These are phyloP conservation scores for Musa troglodytarum DNA, from an alignment of 176 grass and related monocot species.

Conservation along the genomic window DNA sequence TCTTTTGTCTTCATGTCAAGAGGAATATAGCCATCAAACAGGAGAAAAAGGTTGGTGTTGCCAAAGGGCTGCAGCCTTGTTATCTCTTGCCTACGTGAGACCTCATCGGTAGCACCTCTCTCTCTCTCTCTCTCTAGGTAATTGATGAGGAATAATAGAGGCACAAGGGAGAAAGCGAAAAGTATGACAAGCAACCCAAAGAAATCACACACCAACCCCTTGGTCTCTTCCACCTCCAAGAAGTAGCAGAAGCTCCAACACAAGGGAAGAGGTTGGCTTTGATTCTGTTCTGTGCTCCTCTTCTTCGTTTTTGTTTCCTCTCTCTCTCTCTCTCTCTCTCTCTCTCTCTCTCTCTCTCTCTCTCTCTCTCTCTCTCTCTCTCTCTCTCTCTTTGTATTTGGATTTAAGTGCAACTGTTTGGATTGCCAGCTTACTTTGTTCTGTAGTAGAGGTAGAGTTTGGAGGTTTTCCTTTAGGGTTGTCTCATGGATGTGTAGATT, in stretches of 20 bases:
- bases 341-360: neutral
- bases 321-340: neutral
- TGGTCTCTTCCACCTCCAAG: neutral
- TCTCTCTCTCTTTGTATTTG: neutral
- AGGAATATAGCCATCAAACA: neutral
- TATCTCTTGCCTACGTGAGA: neutral
- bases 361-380: neutral
- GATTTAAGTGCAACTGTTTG: slow-evolving; percentile 2
- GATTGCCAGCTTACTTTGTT: slow-evolving; percentile 1
- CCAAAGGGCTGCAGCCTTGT: neutral
- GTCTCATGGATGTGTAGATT: neutral
- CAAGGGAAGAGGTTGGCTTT: neutral
- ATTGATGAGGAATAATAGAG: neutral
- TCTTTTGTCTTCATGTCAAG: neutral
- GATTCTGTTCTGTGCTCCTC: neutral
- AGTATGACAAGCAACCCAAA: slow-evolving; percentile 10
- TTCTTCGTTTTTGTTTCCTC: neutral
- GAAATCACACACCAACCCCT: neutral
- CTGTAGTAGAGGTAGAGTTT: neutral
- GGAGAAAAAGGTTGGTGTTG: neutral
- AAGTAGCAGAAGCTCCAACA: neutral
- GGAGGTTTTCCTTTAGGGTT: neutral
- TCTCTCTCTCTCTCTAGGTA: neutral
- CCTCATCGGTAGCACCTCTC: neutral
- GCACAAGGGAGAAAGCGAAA: neutral